Conservation (phyloP, 139 green algal genomes). For the Auxenochlorella protothecoides region DNA sequence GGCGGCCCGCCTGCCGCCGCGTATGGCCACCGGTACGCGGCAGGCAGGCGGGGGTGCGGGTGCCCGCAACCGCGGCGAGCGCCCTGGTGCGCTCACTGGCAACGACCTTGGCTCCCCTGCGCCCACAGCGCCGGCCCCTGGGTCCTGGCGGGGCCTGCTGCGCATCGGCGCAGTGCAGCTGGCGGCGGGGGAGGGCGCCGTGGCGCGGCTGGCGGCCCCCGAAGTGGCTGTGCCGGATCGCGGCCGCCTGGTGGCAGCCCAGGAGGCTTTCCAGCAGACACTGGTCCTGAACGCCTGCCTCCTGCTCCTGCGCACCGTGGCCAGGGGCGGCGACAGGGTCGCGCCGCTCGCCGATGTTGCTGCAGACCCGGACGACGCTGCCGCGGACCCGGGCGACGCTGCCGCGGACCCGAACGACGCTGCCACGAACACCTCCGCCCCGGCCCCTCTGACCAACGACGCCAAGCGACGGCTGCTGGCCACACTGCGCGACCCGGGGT, state of each 20-base stretch:
- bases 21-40: neutral
- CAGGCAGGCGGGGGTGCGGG: neutral
- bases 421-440: too few species aligned
- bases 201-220: constrained; percentile 25
- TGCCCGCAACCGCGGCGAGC: constrained; percentile 2
- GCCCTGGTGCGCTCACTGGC: neutral
- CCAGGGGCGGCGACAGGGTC: too few species aligned
- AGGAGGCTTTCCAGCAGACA: constrained; percentile 65
- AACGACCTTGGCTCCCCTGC: constrained; percentile 1
- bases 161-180: constrained; percentile 48
- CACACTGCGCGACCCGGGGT: too few species aligned
- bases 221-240: constrained; percentile 54
- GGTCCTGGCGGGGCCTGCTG: constrained; percentile 48
- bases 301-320: constrained; percentile 28
- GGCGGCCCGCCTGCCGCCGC: constrained; percentile 5
- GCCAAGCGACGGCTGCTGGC: too few species aligned
- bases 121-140: constrained; percentile 13
- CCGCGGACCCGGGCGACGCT: too few species aligned
- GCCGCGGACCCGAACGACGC: too few species aligned
- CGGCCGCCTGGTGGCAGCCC: constrained; percentile 41
- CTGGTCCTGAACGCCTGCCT: constrained; percentile 51
- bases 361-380: too few species aligned
- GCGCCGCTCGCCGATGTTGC: too few species aligned
- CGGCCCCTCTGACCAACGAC: too few species aligned
- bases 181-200: constrained; percentile 27